Evolutionary conservation across 306 rosid genomes (phyloP), one percentile per base, ranked within the genome.

Genomic region (Glycine soja): DNA sequence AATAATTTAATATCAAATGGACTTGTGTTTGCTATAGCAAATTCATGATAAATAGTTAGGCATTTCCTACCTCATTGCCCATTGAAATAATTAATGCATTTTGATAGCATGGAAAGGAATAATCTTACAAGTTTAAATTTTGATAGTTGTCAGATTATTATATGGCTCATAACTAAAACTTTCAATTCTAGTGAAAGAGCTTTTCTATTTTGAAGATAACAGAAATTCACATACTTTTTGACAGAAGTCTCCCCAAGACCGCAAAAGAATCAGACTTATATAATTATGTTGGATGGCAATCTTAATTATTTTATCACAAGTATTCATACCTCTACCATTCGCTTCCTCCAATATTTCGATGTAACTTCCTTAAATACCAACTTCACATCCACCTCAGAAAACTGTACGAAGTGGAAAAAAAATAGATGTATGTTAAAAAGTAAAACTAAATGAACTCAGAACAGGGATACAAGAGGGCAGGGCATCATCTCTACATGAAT

Each of bases 331-430:
- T 95, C 94, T 72, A 95, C 99, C 85, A 95, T 91, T 73, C 99
- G 91, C 77, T 88, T 93, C 70, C 99, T 89, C 76, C 88, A 86
- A 83, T 89, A 90, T 82, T 89, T 93, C 42, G 98, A 93, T 43
- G 98, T 80, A 52, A 95, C 93, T 84, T 95, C 98, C 86, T 95
- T 95, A 90, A 90, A 95, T 43, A 95, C 99, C 77, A 95, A 83
- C 94, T 95, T 95, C 88, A 95, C 99, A 48, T 95, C 99, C 32
- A 93, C 97, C 91, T 93, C 99, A 48, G 92, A 88, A 86, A 87
- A 95, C 99, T 95, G 88, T 65, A 89, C 78, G 52, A 77, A 72
- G 64, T 79, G 36, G 58, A n/a, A 6, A 64, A 42, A 5, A 51
- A 57, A 62, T 58, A 10, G 51, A 24, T 66, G 75, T 38, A 45